These are phyloP conservation scores for Apophysomyces sp. DNA, from an alignment of 371 early-diverging fungal species.

Conservation along the genomic window DNA sequence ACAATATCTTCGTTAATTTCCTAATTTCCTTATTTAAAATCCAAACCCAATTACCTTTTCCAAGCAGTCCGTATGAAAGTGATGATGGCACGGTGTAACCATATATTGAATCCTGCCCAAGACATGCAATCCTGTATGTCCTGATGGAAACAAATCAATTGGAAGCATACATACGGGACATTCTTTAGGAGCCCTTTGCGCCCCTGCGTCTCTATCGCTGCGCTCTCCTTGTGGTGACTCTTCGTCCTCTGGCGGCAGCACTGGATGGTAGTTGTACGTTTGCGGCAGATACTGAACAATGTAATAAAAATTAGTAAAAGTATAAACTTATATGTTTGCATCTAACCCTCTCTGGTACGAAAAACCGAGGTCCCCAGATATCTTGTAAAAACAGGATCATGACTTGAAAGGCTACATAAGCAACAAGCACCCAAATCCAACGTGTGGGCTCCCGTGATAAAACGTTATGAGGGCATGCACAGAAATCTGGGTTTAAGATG, in stretches of 20 bases:
- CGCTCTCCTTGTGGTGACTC: constrained; percentile 25
- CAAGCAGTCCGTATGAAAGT: constrained; percentile 82
- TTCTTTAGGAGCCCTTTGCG: constrained; percentile 34
- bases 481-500: constrained; percentile 60
- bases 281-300: constrained; percentile 58
- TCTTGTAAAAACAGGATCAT: constrained; percentile 69
- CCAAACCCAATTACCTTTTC: constrained; percentile 48
- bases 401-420: constrained; percentile 63
- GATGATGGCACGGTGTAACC: constrained; percentile 83
- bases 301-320: neutral
- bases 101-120: constrained; percentile 65
- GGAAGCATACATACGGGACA: constrained; percentile 82
- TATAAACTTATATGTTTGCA: neutral
- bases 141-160: constrained; percentile 46
- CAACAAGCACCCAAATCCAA: constrained; percentile 53
- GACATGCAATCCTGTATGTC: constrained; percentile 45
- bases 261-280: constrained; percentile 70
- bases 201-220: constrained; percentile 13
- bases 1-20: neutral
- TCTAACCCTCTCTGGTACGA: constrained; percentile 66
- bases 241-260: constrained; percentile 50
- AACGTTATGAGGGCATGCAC: constrained; percentile 61
- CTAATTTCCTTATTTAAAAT: neutral
- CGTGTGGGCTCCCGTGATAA: constrained; percentile 52
- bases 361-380: constrained; percentile 69